Evolutionary conservation across 2,329 filamentous ascomycete species (phyloP), one percentile per base, ranked within the genome.

Genomic region (Pestalotiopsis sp.): DNA sequence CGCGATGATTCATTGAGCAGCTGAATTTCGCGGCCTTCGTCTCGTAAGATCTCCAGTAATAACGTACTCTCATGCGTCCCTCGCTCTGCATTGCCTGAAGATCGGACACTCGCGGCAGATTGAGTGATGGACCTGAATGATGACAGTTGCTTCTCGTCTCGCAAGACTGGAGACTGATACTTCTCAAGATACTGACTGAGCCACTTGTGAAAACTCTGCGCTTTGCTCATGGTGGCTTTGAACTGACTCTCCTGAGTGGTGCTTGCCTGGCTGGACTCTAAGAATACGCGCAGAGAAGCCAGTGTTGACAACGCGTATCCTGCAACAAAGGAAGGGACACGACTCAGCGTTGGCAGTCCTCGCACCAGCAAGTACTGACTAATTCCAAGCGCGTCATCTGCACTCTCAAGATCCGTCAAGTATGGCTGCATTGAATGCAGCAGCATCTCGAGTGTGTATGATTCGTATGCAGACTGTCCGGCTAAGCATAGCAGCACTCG

Each of bases 391-490:
- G 93, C 91, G 81, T 99, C 96, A 76, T 97, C 93, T 11, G 95
- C 93, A 79, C 95, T 98, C 76, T 97, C 92, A 0, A 91, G 87
- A 73, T 98, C 92, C 1, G 91, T 91, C 5, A 98, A 83, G 72
- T 94, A 97, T 0, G 90, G 90, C 11, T 92, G 87, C 23, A 97
- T 84, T 1, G 92, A 91, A 74, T 94, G 93, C 1, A 99, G 85
- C 0, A 97, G 85, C 93, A 98, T 96, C 78, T 99, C 93, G 14
- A 98, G 79, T 12, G 94, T 93, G 76, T 98, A 98, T 0, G 92
- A 92, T 56, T 89, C 83, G 27, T 92, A 84, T n/a, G 92, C 93
- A 64, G 90, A 85, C 0, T 88, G 78, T 0, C 94, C 94, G 31
- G 94, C 92, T 60, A 98, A 82, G 69, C 90, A 92, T 31, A 98